Evolutionary conservation across 371 early-diverging fungal genomes (phyloP), one percentile per base, ranked within the genome.

Genomic region (Mortierella sp.): DNA sequence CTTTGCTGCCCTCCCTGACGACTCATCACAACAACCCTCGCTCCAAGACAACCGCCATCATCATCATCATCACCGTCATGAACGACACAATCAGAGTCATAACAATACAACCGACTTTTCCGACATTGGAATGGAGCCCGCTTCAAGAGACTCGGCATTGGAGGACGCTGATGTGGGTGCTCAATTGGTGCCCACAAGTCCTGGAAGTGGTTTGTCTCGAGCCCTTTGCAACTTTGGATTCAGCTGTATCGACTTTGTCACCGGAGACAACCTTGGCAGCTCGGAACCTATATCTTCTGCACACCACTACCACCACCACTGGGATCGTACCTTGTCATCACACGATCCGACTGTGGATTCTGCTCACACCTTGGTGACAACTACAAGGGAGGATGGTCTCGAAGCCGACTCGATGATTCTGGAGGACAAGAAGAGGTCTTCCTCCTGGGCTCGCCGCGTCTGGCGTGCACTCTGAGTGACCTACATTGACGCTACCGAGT

Each of bases 181-280:
- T 8, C 29, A 22, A 14, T 41, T 68, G 52, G 43, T 19, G 11
- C 69, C 75, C 11, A 44, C 22, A 24, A 73, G 67, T 39, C 77
- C 77, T 26, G 77, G 80, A 53, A 68, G 73, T 40, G 45, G 66
- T 0, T 31, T 76, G 19, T 76, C 80, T 4, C 80, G 70, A 8
- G 70, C 73, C 11, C 40, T 80, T 24, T 76, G 77, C 48, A 65
- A 64, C 6, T 24, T 76, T 40, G 80, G 80, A 41, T 80, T 80
- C 64, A 66, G 40, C 47, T 68, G 65, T 47, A 76, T 80, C n/a
- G 80, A 80, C 40, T 76, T 73, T 34, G 50, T 63, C 14, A 37
- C 73, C 13, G 55, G 61, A 24, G 76, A 79, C 44, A 68, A 71
- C 14, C 61, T n/a, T 5, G 47, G n/a, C n/a, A n/a, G 40, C 47